A percentile compares a stretch with the other conserved stretches of the same genome.
Evolutionary conservation across 2,329 filamentous ascomycete species (phyloP).

Genomic region (Aspergillus pseudonomiae): DNA sequence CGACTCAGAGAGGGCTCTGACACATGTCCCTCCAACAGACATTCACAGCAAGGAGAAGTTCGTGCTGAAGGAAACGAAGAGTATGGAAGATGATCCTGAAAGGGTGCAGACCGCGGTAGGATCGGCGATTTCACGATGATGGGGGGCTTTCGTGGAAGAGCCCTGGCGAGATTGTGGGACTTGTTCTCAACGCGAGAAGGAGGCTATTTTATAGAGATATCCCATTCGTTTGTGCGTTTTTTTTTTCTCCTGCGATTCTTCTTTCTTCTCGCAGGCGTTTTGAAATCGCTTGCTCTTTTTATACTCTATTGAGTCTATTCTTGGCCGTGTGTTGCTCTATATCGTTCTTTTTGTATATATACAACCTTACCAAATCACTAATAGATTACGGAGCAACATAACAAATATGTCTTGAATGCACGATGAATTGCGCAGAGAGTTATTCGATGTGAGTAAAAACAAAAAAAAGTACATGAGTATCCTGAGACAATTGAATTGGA

Average conservation of each 20-base stretch:
- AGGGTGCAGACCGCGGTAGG: not conserved
- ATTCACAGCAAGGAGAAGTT: slow-evolving; percentile 16
- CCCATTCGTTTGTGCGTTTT: not conserved
- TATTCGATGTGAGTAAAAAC: not conserved
- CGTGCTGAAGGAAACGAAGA: slow-evolving; percentile 22
- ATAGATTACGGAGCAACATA: not conserved
- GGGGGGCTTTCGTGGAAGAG: not conserved
- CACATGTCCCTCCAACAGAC: slow-evolving; percentile 19
- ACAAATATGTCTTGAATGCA: no score
- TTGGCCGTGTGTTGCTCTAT: not conserved
- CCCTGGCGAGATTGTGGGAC: no score
- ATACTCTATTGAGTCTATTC: not conserved
- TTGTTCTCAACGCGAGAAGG: not conserved
- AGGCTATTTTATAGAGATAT: slow-evolving; percentile 1
- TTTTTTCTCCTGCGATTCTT: not conserved
- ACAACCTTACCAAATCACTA: not conserved
- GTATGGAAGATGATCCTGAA: slow-evolving; percentile 9
- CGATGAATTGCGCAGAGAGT: not conserved
- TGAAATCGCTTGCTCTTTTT: not conserved
- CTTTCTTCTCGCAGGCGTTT: not conserved
- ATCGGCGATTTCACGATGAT: slow-evolving; percentile 8
- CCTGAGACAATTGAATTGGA: not conserved
- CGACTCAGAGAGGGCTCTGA: slow-evolving; percentile 28
- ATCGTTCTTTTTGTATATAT: not conserved
- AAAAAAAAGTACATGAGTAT: not conserved